Base-by-base conservation (phyloP, 2,329 filamentous ascomycete species). In the Celoporthe dispersa region DNA sequence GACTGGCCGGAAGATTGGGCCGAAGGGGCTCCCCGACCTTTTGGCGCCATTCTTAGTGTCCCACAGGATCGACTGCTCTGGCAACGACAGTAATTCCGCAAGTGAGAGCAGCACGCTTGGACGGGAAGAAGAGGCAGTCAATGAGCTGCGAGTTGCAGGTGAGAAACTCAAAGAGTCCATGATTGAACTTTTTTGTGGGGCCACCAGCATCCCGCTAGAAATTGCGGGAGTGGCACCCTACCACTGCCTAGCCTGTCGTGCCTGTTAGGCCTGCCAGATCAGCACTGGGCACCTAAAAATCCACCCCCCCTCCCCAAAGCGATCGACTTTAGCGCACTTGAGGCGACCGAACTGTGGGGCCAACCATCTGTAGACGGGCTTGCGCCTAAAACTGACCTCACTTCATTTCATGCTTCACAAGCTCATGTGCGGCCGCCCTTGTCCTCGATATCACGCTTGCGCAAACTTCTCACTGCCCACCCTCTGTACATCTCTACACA, bases 1-100 rank as follows among this genome's bases (percentile, higher is more conserved):
- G 75, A 44, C 79, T 76, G 35, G 78, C 78, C 2, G 84, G 84
- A 6, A 86, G 76, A 59, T 81, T 79, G 25, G 85, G 78, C 66
- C 70, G 65, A 11, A 68, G 59, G 39, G 33, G 53, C 12, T 68
- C 68, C n/a, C 35, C 64, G 48, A n/a, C 64, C 55, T 63, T 35
- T 72, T n/a, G 66, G 59, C 16, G 57, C 66, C 66, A 68, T 68
- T 7, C 11, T 16, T 16, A n/a, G 3, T 41, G 31, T 25, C 16
- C 9, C 41, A 48, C 6, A 19, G 39, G 6, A 28, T 22, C 25
- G 53, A 31, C 14, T 57, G 28, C 25, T 28, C 53, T 31, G 2
- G 53, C 5, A 12, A 33, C 25, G 12, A 31, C 28, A 14, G 7
- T 31, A 16, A 3, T 57, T 31, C 33, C 19, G 25, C 12, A 57